Base-by-base conservation (phyloP, 2,329 filamentous ascomycete species). In the Penicillium sp. region DNA sequence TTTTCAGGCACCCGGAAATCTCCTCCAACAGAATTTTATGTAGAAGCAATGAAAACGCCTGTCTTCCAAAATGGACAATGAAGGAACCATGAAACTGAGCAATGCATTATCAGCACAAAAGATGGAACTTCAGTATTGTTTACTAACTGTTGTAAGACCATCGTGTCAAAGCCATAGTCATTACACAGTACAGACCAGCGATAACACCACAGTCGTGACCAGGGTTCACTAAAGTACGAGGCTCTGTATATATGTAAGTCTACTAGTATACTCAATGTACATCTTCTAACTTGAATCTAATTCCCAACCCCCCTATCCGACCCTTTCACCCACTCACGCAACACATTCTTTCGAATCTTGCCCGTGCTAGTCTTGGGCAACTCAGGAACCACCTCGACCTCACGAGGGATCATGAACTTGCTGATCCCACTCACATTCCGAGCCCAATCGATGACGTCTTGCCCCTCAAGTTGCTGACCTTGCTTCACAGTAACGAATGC, bases 351-450 rank as follows among this genome's bases (percentile, higher is more conserved):
- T 83, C 91, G 88, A 56, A 97, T 83, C 82, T 99, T 99, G 3
- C 94, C 94, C 0, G 94, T 99, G 73, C 90, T 94, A 24, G 94
- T 99, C 83, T 99, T 99, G 9, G 94, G 94, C 61, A 99, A 79
- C 73, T 97, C 92, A 5, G 78, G 63, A n/a, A 99, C 85, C 39
- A 97, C 79, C 72, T 96, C 90, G 1, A 88, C 83, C 72, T 88
- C 86, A 47, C 81, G 78, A 11, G 84, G 86, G 40, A 88, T 87
- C 94, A 97, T 97, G 70, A 97, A 99, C 61, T 87, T 86, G 75
- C 89, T 92, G 64, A 99, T 96, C 24, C 81, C 81, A 69, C 88
- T 90, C 65, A 90, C 83, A 60, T 88, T 79, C 72, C 88, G 92
- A 3, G 92, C 91, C 94, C 94, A 99, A 44, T 84, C 75, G 54